phyloP scores from a whole-genome alignment of 2,329 filamentous ascomycete genomes.

The Gaeumannomyces tritici region DNA sequence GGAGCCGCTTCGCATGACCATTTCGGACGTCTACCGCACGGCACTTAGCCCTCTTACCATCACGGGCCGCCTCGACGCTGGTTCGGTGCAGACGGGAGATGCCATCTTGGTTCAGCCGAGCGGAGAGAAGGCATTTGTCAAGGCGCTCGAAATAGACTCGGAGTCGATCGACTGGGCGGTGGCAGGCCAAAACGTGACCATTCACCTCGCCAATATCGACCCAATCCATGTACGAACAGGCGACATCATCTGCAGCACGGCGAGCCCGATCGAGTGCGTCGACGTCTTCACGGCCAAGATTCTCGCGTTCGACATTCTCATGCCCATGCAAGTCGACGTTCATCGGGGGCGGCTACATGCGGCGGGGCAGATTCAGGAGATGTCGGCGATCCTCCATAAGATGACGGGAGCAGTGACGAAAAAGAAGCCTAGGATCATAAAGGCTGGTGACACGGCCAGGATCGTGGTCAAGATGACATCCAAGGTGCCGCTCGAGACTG shows the following conservation, averaged over 20 bases:
- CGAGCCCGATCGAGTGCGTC: constrained; percentile 58
- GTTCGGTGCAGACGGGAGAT: constrained; percentile 78
- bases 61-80: constrained; percentile 76
- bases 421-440: constrained; percentile 77
- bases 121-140: constrained; percentile 70
- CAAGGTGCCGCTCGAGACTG: constrained; percentile 70
- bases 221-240: constrained; percentile 72
- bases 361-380: constrained; percentile 60
- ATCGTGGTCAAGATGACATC: constrained; percentile 65
- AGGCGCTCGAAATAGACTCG: constrained; percentile 68
- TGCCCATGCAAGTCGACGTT: constrained; percentile 83
- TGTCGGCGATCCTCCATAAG: constrained; percentile 72
- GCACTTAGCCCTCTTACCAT: constrained; percentile 75
- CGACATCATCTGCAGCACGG: constrained; percentile 72
- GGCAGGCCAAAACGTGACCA: constrained; percentile 75
- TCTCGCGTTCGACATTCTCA: constrained; percentile 79
- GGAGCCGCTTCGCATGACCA: constrained; percentile 75
- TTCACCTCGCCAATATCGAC: constrained; percentile 83
- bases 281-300: constrained; percentile 74
- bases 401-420: constrained; percentile 63
- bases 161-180: constrained; percentile 78
- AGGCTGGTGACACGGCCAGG: constrained; percentile 68
- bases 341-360: constrained; percentile 77
- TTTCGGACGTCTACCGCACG: constrained; percentile 79
- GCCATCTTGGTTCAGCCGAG: constrained; percentile 70